Evolutionary conservation across 768 basidiomycete genomes (phyloP), one percentile per base, ranked within the genome.

Genomic region (Mycena chlorophos): DNA sequence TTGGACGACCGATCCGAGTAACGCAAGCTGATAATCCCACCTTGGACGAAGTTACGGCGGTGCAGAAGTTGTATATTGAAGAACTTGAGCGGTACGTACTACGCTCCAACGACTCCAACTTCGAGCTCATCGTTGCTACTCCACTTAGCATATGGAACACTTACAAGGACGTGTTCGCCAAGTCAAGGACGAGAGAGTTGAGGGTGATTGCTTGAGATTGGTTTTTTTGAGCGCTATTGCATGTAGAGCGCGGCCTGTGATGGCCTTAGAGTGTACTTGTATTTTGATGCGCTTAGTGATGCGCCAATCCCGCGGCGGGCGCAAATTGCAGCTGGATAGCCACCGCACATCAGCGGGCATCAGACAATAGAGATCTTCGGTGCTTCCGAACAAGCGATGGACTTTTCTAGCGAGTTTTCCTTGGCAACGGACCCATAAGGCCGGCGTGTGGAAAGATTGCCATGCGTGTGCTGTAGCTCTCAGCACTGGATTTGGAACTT

Each of bases 121-220:
- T 28, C 14, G 55, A 38, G 51, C 37, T 55, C 10, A 49, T 31
- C 51, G 6, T 28, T 34, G 4, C 51, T 51, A 48, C 17, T 34
- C 3, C 39, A 12, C 19, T 5, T 63, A 97, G 94, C 48, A 96
- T 98, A 61, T 98, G 95, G 95, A 83, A 98, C 67, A 86, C 87
- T 5, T 96, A 98, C 76, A 98, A 98, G 71, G 89, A 98, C 66
- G 81, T 87, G 51, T 97, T 95, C 65, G 95, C 95, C 28, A 87
- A 90, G 66, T 79, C 91, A 26, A 80, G 94, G 39, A 82, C 83
- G 53, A 78, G 82, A 59, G 90, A 93, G 67, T 76, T 93, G 60
- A 89, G 76, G 64, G 88, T 93, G 66, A 82, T 93, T 61, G 89
- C 87, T 55, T 91, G 66, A 75, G 19, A 29, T 37, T 25, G 45